Evolutionary conservation across 805 yeast species (phyloP), one percentile per base, ranked within the genome.

Genomic region (Blastobotrys terrestris): DNA sequence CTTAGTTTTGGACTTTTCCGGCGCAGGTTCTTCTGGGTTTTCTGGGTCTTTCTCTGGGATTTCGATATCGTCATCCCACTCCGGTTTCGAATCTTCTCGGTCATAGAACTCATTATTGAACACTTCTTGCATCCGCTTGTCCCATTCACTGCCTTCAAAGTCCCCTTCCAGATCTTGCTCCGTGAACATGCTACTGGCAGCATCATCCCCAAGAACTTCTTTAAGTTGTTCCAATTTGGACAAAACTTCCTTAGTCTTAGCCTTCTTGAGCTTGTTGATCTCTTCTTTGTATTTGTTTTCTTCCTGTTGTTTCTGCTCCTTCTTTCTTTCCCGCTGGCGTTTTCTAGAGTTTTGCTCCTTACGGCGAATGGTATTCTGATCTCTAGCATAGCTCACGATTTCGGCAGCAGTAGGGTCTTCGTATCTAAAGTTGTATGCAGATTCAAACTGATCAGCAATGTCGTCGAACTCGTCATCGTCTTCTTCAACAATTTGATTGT

Each of bases 321-420:
- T 77, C 67, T 83, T 80, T 65, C 77, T 79, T 44, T 87, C 88
- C 73, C 98, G 83, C 68, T 84, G 84, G 68, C 84, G 81, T 73
- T 89, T 89, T 61, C 99, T 80, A 11, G 85, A 68, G 60, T 83
- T 80, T 55, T 83, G 77, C 49, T 81, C 83, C 18, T 85, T 81
- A 65, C 99, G 78, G 72, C 99, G 83, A 64, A 90, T 76, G 0
- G 98, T 89, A 20, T 94, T 95, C 69, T 90, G 97, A 57, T 66
- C 67, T 78, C 99, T 89, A 2, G 98, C 97, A 72, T 92, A 94
- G 15, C 95, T 85, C 16, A 91, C 85, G 67, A 94, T 87, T 63
- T 92, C 97, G 0, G 92, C 88, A 4, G 96, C 79, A 58, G 83
- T 81, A 14, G 96, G 90, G 63, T 91, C 97, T 70, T 94, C 99